phyloP scores from a whole-genome alignment of 1,139 yeast species.

The Sugiyamaella neomexicana region DNA sequence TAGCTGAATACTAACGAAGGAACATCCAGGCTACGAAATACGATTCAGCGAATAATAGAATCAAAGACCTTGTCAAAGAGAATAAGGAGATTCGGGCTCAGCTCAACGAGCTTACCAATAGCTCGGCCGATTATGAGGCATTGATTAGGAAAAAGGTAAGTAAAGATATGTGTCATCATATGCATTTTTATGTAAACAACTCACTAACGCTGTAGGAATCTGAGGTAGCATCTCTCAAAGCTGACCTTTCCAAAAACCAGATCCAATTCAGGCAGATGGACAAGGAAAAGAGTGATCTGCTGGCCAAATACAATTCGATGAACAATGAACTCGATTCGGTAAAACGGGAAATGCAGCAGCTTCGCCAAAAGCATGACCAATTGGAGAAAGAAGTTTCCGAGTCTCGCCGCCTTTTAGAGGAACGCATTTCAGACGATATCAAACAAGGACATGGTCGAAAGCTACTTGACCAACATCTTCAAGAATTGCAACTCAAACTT shows the following conservation, averaged over 20 bases:
- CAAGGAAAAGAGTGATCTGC: slow-evolving; percentile 26
- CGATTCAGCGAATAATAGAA: slow-evolving; percentile 43
- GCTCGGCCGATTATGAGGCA: slow-evolving; percentile 42
- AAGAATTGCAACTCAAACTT: slow-evolving; percentile 29
- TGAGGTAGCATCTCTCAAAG: slow-evolving; percentile 38
- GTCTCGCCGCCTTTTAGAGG: slow-evolving; percentile 34
- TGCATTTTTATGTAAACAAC: too few relatives aligned
- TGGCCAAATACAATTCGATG: slow-evolving; percentile 25
- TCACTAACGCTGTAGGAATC: slow-evolving; percentile 32
- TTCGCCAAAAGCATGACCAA: slow-evolving; percentile 32
- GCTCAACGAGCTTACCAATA: slow-evolving; percentile 42
- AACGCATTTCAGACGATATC: slow-evolving; percentile 32
- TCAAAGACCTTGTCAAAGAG: slow-evolving; percentile 51
- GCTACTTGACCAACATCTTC: slow-evolving; percentile 30
- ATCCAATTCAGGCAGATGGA: slow-evolving; percentile 26
- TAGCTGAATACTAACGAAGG: neutral
- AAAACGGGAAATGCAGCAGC: slow-evolving; percentile 32
- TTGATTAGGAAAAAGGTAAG: slow-evolving; percentile 40
- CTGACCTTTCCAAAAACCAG: slow-evolving; percentile 34
- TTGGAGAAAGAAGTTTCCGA: slow-evolving; percentile 36
- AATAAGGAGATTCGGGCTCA: slow-evolving; percentile 48
- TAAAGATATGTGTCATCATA: neutral
- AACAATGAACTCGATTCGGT: slow-evolving; percentile 25
- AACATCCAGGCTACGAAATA: slow-evolving; percentile 36
- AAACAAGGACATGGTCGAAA: slow-evolving; percentile 32